Percentiles rank a stretch among this genome's conserved stretches.
phyloP scores from a whole-genome alignment of 306 rosid species.

The Sindora glabra region DNA sequence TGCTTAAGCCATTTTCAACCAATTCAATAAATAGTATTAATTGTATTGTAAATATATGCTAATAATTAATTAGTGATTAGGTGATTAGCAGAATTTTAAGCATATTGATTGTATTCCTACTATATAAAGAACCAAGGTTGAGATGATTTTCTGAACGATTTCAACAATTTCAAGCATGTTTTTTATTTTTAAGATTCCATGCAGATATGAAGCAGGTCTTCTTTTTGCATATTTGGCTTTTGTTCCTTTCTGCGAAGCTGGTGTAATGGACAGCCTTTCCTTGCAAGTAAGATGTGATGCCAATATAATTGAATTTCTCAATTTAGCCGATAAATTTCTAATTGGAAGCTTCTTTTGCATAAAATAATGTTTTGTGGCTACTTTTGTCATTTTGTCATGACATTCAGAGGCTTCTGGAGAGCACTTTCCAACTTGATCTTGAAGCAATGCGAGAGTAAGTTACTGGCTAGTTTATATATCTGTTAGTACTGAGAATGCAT shows the following conservation, averaged over 20 bases:
- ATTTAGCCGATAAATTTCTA: not conserved
- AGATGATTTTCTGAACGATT: no score
- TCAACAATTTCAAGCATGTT: not conserved
- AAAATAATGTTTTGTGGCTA: constrained; percentile 4
- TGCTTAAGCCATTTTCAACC: no score
- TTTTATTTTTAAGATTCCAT: constrained; percentile 14
- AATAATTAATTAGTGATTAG: no score
- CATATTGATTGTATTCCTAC: no score
- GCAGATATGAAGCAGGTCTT: constrained; percentile 94
- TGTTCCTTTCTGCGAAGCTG: constrained; percentile 89
- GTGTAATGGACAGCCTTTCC: constrained; percentile 73
- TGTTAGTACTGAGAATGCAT: constrained; percentile 1
- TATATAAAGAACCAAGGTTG: no score
- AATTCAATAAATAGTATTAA: no score
- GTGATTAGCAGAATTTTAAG: no score
- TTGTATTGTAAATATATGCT: no score
- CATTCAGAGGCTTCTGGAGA: constrained; percentile 86
- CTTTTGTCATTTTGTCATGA: constrained; percentile 15
- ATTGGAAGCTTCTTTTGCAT: not conserved
- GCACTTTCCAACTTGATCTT: constrained; percentile 78
- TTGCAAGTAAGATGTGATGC: constrained; percentile 62
- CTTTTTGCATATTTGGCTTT: constrained; percentile 83
- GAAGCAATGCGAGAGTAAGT: constrained; percentile 79
- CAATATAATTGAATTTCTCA: not conserved
- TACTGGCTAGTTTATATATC: constrained; percentile 3